phyloP scores from a whole-genome alignment of 352 stramenopile species.

The Ophiocytium majus region DNA sequence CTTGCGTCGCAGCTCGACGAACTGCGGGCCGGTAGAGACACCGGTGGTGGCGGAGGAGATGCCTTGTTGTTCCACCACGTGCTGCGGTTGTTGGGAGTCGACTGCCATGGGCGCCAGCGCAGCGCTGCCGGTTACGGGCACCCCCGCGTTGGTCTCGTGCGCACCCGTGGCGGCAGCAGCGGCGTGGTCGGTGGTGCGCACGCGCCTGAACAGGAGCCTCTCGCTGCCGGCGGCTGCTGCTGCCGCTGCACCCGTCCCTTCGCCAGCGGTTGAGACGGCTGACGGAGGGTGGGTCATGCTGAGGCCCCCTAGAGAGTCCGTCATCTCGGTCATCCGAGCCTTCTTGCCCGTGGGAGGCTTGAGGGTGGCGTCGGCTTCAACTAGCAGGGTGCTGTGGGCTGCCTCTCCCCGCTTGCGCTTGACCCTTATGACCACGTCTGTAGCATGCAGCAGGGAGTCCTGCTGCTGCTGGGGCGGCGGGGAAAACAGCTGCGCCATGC shows the following conservation, averaged over 20 bases:
- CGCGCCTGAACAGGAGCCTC: slow-evolving; percentile 33
- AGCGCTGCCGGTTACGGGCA: background rate
- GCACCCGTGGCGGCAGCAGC: background rate
- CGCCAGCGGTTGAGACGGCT: background rate
- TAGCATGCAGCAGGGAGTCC: no score
- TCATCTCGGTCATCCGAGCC: slow-evolving; percentile 9
- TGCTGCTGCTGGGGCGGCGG: no score
- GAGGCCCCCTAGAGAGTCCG: slow-evolving; percentile 21
- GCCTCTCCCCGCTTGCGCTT: slow-evolving; percentile 43
- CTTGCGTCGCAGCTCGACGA: background rate
- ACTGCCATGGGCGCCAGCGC: no score
- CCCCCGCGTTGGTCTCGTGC: background rate
- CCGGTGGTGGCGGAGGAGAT: no score
- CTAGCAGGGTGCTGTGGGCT: slow-evolving; percentile 31
- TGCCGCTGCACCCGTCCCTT: background rate
- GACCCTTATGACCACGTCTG: slow-evolving; percentile 39
- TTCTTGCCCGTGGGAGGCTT: background rate
- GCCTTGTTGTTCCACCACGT: no score
- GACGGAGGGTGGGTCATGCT: background rate
- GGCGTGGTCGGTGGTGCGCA: slow-evolving; percentile 36
- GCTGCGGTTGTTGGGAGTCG: background rate
- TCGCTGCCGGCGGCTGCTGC: background rate
- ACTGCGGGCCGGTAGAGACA: no score
- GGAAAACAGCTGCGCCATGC: no score
- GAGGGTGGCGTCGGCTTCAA: slow-evolving; percentile 21